Percentiles rank a stretch among this genome's conserved stretches.
phyloP scores from a whole-genome alignment of 1,139 yeast species.

The Candida freyschussii region DNA sequence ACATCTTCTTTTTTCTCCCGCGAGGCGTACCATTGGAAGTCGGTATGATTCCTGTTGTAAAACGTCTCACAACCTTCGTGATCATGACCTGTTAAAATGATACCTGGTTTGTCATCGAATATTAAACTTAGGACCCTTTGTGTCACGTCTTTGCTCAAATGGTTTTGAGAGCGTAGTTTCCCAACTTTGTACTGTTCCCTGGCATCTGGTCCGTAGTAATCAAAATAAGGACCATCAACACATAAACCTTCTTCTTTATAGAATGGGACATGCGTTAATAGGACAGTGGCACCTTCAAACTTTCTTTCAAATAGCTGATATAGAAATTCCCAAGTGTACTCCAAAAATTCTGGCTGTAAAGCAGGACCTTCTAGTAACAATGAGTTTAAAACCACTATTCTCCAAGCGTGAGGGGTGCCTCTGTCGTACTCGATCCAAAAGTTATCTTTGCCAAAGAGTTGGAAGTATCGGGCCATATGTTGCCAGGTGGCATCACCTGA shows the following conservation, averaged over 20 bases:
- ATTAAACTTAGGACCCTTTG: conserved; percentile 63
- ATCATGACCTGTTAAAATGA: conserved; percentile 91
- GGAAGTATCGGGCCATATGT: conserved; percentile 74
- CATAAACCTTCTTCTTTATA: conserved; percentile 78
- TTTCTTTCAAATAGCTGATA: conserved; percentile 46
- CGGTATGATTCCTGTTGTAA: conserved; percentile 43
- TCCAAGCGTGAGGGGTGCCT: conserved; percentile 64
- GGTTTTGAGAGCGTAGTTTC: conserved; percentile 80
- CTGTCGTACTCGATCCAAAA: conserved; percentile 67
- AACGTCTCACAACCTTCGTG: conserved; percentile 86
- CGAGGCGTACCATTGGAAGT: conserved; percentile 55
- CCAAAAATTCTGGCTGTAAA: conserved; percentile 62
- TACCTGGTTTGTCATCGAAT: conserved; percentile 68
- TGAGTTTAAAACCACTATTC: conserved; percentile 81
- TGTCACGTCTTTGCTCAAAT: conserved; percentile 60
- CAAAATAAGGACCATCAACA: conserved; percentile 74
- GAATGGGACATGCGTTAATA: conserved; percentile 87
- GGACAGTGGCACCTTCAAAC: conserved; percentile 73
- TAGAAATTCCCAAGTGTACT: conserved; percentile 69
- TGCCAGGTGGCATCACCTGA: conserved; percentile 93
- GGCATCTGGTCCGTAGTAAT: conserved; percentile 49
- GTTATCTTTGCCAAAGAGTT: conserved; percentile 78
- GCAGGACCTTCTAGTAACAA: conserved; percentile 90
- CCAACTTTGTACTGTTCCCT: conserved; percentile 67
- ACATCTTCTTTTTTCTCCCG: conserved; percentile 29